Percentiles rank a stretch among this genome's conserved stretches.
phyloP scores from a whole-genome alignment of 331 rosid genomes.

The Erythrophleum ivorense region DNA sequence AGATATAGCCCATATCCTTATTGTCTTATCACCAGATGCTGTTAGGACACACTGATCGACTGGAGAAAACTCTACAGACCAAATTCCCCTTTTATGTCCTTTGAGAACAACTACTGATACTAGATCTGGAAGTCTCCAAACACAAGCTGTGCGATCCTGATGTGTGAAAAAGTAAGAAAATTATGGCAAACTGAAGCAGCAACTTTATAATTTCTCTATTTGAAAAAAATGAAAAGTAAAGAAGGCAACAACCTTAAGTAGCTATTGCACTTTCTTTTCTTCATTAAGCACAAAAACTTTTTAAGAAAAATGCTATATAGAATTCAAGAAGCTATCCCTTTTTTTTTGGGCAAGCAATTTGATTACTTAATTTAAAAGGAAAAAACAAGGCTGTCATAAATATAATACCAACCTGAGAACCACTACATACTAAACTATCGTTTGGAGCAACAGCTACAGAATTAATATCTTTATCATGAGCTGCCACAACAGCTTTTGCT shows the following conservation, averaged over 20 bases:
- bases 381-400: conserved; percentile 27
- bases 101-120: conserved; percentile 69
- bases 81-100: conserved; percentile 96
- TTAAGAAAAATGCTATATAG: neutral
- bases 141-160: conserved; percentile 95
- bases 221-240: neutral
- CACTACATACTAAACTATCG: conserved; percentile 92
- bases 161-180: conserved; percentile 22
- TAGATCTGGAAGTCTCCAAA: conserved; percentile 95
- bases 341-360: conserved; percentile 4
- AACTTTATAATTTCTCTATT: neutral
- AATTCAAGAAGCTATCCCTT: neutral
- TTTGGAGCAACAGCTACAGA: conserved; percentile 92
- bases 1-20: conserved; percentile 91
- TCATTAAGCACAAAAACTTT: conserved; percentile 1
- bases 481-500: conserved; percentile 91
- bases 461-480: conserved; percentile 95
- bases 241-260: conserved; percentile 7
- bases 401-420: conserved; percentile 83
- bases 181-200: neutral
- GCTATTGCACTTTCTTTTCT: conserved; percentile 11
- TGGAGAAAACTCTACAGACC: conserved; percentile 98
- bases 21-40: conserved; percentile 96
- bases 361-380: conserved; percentile 17
- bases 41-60: conserved; percentile 94